Percentiles rank a stretch among this genome's conserved stretches.
Evolutionary conservation across 2,329 filamentous ascomycete species (phyloP).

Genomic region (Phaeosphaeriaceae sp.): DNA sequence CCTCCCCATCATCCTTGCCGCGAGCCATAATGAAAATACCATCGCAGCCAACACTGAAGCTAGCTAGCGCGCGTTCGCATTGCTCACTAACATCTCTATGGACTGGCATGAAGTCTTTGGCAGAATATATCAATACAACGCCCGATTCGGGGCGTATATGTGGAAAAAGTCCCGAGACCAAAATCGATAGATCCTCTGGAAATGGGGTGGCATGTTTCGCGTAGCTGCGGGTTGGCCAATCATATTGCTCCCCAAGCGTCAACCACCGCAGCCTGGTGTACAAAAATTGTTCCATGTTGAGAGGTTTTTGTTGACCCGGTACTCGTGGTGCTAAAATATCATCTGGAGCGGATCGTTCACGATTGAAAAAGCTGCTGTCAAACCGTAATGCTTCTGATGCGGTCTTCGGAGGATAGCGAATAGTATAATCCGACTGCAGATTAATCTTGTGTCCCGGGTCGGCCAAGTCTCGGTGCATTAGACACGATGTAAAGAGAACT

Average conservation of each 20-base stretch:
- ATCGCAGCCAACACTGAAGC: constrained; percentile 89
- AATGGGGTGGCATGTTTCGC: constrained; percentile 74
- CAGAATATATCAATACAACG: constrained; percentile 91
- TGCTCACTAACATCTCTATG: constrained; percentile 94
- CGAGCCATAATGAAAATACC: constrained; percentile 78
- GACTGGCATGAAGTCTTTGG: constrained; percentile 89
- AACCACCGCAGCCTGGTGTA: constrained; percentile 89
- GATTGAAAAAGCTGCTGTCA: constrained; percentile 41
- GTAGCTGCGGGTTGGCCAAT: constrained; percentile 91
- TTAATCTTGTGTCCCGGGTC: constrained; percentile 83
- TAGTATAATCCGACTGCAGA: constrained; percentile 77
- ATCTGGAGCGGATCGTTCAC: constrained; percentile 32
- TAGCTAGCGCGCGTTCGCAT: constrained; percentile 79
- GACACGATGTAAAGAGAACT: constrained; percentile 70
- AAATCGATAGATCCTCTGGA: constrained; percentile 71
- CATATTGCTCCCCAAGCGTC: constrained; percentile 92
- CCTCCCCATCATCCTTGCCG: constrained; percentile 47
- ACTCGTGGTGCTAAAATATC: constrained; percentile 65
- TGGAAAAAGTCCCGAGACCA: constrained; percentile 77
- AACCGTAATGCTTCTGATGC: constrained; percentile 42
- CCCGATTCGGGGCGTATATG: constrained; percentile 83
- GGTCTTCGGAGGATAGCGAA: constrained; percentile 63
- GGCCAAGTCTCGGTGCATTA: constrained; percentile 80
- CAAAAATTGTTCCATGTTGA: constrained; percentile 75
- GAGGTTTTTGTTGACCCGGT: constrained; percentile 71